A percentile compares a stretch with the other conserved stretches of the same genome.
These are phyloP conservation scores for Penicillium digitatum DNA, from an alignment of 2,329 filamentous ascomycete genomes.

Conservation along the genomic window DNA sequence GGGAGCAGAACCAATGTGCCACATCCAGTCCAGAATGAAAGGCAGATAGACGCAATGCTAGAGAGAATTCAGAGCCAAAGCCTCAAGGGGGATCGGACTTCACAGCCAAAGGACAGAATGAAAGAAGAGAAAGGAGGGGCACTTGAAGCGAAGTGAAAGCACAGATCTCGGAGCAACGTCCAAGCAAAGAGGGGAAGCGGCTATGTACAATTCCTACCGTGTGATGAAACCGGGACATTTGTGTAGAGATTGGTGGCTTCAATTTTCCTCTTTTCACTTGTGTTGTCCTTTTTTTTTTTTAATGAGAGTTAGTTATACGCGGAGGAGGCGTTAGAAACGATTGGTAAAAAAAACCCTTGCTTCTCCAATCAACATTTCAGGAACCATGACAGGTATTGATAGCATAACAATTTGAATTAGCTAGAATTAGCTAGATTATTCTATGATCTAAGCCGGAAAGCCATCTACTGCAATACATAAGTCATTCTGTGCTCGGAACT, in stretches of 20 bases:
- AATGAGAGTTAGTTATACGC: too few relatives aligned
- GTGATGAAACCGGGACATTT: not conserved
- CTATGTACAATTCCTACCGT: not conserved
- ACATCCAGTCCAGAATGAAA: conserved; percentile 3
- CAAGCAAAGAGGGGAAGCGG: conserved; percentile 3
- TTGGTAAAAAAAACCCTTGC: not conserved
- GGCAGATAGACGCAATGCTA: not conserved
- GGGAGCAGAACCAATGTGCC: not conserved
- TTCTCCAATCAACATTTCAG: not conserved
- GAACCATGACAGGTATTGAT: not conserved
- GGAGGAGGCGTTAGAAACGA: not conserved
- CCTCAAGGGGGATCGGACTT: not conserved
- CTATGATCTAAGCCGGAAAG: not conserved
- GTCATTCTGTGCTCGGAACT: not conserved
- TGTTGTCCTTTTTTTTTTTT: too few relatives aligned
- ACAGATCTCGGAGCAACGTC: conserved; percentile 2
- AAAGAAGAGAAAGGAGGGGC: conserved; percentile 3
- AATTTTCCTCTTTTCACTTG: too few relatives aligned
- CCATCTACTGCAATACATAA: not conserved
- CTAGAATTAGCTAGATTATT: not conserved
- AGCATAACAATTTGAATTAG: not conserved
- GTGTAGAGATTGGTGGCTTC: not conserved
- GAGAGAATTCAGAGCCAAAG: not conserved
- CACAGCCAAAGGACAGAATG: not conserved
- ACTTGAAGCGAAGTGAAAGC: not conserved